Evolutionary conservation across 495 filamentous ascomycete genomes (phyloP).

Genomic region (Chaetomidium leptoderma): DNA sequence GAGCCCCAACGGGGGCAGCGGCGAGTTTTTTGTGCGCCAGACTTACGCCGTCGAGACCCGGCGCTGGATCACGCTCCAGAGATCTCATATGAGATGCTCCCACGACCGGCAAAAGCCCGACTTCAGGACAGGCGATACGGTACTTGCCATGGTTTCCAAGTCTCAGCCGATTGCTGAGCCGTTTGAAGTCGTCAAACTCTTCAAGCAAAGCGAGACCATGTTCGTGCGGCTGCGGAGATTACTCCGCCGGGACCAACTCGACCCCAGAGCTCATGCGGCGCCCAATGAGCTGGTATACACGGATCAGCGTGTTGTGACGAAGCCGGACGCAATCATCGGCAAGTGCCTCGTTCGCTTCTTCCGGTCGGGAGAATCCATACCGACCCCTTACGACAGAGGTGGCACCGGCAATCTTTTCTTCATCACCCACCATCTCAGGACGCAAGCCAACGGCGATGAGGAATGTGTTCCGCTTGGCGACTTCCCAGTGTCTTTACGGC

Average conservation of each 20-base stretch:
- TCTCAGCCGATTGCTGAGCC: slow-evolving; percentile 40
- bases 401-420: slow-evolving; percentile 63
- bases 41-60: slow-evolving; percentile 53
- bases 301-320: slow-evolving; percentile 39
- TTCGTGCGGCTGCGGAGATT: slow-evolving; percentile 46
- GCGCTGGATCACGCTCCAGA: slow-evolving; percentile 49
- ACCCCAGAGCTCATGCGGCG: slow-evolving; percentile 34
- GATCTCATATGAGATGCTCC: slow-evolving; percentile 42
- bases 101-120: slow-evolving; percentile 21
- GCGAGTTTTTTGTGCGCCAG: slow-evolving; percentile 62
- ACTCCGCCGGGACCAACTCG: slow-evolving; percentile 40
- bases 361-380: slow-evolving; percentile 39
- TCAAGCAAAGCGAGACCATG: slow-evolving; percentile 28
- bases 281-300: slow-evolving; percentile 66
- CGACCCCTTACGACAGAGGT: slow-evolving; percentile 57
- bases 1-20: slow-evolving; percentile 35
- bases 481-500: slow-evolving; percentile 39
- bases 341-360: slow-evolving; percentile 59
- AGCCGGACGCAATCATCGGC: slow-evolving; percentile 41
- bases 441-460: neutral
- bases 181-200: slow-evolving; percentile 48
- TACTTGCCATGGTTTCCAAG: slow-evolving; percentile 40
- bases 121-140: slow-evolving; percentile 51
- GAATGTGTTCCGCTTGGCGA: slow-evolving; percentile 25
- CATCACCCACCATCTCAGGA: slow-evolving; percentile 42